These are phyloP conservation scores for Rubus parviflorus DNA, from an alignment of 306 rosid genomes.

Conservation along the genomic window DNA sequence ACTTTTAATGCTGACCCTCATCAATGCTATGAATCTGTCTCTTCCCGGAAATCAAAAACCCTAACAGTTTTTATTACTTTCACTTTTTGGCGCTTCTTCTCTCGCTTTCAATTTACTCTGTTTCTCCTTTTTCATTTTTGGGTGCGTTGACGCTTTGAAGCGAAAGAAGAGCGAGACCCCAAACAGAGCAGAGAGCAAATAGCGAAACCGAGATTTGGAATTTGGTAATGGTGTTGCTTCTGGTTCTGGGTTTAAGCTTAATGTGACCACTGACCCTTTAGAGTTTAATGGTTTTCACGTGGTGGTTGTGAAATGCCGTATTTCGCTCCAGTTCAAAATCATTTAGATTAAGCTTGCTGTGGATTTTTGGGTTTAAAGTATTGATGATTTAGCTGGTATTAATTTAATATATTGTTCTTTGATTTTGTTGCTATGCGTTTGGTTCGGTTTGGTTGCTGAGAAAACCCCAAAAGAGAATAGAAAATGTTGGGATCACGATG, in stretches of 20 bases:
- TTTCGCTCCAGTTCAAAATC: constrained; percentile 8
- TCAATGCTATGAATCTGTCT: background rate
- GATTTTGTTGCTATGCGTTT: constrained; percentile 37
- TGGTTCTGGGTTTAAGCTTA: background rate
- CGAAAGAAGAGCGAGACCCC: constrained; percentile 13
- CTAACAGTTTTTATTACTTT: background rate
- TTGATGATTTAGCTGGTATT: background rate
- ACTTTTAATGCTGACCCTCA: background rate
- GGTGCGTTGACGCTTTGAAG: background rate
- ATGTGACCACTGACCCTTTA: too few species aligned
- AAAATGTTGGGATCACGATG: constrained; percentile 42
- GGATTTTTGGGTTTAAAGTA: constrained; percentile 6
- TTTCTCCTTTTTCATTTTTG: background rate
- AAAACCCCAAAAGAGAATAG: constrained; percentile 14
- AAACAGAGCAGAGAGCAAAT: background rate
- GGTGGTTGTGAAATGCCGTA: constrained; percentile 21
- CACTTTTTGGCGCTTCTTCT: constrained; percentile 21
- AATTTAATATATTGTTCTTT: constrained; percentile 23
- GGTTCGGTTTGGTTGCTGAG: constrained; percentile 20
- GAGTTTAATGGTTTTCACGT: constrained; percentile 27
- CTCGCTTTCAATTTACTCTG: constrained; percentile 11
- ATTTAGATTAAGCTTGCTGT: background rate
- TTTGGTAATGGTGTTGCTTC: background rate
- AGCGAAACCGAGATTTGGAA: too few species aligned
- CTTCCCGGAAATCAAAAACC: background rate